A percentile compares a stretch with the other conserved stretches of the same genome.
phyloP scores from a whole-genome alignment of 495 filamentous ascomycete species.

The Aspergillus panamensis region DNA sequence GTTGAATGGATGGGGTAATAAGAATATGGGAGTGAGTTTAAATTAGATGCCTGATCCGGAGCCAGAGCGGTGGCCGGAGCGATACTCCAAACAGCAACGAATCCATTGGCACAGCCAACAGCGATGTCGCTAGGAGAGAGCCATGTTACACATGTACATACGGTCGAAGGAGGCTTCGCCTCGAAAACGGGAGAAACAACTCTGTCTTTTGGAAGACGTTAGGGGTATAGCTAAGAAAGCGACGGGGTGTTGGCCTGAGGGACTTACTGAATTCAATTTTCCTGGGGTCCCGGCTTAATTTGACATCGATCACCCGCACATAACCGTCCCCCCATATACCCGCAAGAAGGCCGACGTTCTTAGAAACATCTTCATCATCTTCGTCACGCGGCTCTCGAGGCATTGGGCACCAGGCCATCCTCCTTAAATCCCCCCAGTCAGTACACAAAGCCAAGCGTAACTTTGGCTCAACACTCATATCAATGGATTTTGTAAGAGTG shows the following conservation, averaged over 20 bases:
- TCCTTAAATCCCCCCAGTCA: constrained; percentile 58
- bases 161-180: constrained; percentile 42
- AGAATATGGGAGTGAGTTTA: constrained; percentile 47
- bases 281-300: constrained; percentile 29
- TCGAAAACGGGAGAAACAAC: constrained; percentile 53
- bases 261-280: constrained; percentile 40
- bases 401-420: constrained; percentile 63
- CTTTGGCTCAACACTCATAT: constrained; percentile 37
- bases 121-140: constrained; percentile 57
- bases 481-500: constrained; percentile 30
- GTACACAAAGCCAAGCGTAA: constrained; percentile 55
- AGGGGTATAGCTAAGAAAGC: neutral
- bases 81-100: constrained; percentile 56
- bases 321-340: constrained; percentile 60
- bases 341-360: constrained; percentile 57
- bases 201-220: constrained; percentile 35
- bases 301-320: constrained; percentile 57
- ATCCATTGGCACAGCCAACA: constrained; percentile 61
- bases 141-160: constrained; percentile 62
- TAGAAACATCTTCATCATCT: constrained; percentile 30
- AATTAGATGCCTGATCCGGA: constrained; percentile 6
- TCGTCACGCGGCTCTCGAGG: constrained; percentile 34
- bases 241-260: neutral
- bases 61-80: constrained; percentile 18
- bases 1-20: constrained; percentile 56